A percentile compares a stretch with the other conserved stretches of the same genome.
Conservation (phyloP, 2,329 filamentous ascomycete species). For the Cladosporium sp. region DNA sequence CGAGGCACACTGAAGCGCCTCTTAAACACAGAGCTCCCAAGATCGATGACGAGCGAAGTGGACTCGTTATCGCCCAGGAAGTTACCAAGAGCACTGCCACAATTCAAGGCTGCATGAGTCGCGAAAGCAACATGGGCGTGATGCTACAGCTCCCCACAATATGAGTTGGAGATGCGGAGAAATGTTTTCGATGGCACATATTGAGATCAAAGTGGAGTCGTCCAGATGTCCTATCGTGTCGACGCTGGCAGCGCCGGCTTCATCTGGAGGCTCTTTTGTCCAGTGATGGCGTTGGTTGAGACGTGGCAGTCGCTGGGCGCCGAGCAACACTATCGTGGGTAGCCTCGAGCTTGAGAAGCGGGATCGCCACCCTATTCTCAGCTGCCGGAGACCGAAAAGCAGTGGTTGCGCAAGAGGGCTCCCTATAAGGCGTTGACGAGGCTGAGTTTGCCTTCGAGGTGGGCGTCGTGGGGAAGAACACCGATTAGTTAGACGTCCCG, state of each 20-base stretch:
- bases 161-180: slow-evolving; percentile 3
- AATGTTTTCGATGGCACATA: neutral
- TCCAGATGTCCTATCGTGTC: neutral
- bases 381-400: neutral
- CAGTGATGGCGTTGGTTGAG: slow-evolving; percentile 12
- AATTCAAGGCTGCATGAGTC: slow-evolving; percentile 8
- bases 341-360: slow-evolving; percentile 13
- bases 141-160: slow-evolving; percentile 14
- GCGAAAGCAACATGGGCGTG: neutral
- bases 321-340: slow-evolving; percentile 1
- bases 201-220: slow-evolving; percentile 3
- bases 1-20: slow-evolving; percentile 5
- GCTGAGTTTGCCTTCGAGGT: slow-evolving; percentile 8
- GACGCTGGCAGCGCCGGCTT: neutral
- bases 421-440: slow-evolving; percentile 9
- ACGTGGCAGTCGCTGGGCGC: slow-evolving; percentile 6
- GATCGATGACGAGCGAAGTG: slow-evolving; percentile 9
- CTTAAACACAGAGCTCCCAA: slow-evolving; percentile 11
- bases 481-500: slow-evolving; percentile 3
- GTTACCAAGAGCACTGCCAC: slow-evolving; percentile 19
- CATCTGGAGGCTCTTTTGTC: slow-evolving; percentile 17
- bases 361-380: slow-evolving; percentile 8
- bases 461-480: neutral
- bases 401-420: neutral
- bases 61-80: slow-evolving; percentile 4